Evolutionary conservation across 2,329 filamentous ascomycete species (phyloP).

Genomic region (Botrytis galanthina): DNA sequence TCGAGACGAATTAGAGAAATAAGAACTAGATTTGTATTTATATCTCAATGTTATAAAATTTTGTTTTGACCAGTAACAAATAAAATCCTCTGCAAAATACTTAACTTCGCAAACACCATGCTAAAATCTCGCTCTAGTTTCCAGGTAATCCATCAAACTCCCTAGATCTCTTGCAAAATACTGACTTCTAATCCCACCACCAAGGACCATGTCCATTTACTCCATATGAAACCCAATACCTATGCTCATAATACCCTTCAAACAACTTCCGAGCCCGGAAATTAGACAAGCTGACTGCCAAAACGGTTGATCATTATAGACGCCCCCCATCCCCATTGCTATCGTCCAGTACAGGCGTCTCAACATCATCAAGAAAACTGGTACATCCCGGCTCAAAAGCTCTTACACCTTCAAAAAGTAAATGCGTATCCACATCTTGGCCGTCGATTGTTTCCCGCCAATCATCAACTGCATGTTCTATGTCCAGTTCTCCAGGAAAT

Average conservation of each 20-base stretch:
- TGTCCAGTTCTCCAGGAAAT: not conserved
- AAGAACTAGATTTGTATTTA: rapidly evolving
- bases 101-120: not conserved
- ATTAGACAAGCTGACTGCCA: not conserved
- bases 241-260: not conserved
- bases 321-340: rapidly evolving
- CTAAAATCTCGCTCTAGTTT: not conserved
- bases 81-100: not conserved
- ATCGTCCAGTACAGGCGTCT: not conserved
- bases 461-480: not conserved
- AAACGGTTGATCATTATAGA: not conserved
- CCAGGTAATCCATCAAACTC: not conserved
- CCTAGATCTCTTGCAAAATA: not conserved
- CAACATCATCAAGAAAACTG: too few relatives aligned
- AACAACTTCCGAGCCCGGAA: not conserved
- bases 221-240: not conserved
- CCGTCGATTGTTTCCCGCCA: not conserved
- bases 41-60: not conserved
- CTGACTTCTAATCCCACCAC: not conserved
- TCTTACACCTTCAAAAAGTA: not conserved
- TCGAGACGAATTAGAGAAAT: not conserved
- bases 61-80: not conserved
- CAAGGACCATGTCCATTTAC: not conserved
- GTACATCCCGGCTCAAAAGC: not conserved
- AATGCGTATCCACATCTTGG: not conserved